Conservation (phyloP, 2,329 filamentous ascomycete species). For the Ustilaginoidea virens region DNA sequence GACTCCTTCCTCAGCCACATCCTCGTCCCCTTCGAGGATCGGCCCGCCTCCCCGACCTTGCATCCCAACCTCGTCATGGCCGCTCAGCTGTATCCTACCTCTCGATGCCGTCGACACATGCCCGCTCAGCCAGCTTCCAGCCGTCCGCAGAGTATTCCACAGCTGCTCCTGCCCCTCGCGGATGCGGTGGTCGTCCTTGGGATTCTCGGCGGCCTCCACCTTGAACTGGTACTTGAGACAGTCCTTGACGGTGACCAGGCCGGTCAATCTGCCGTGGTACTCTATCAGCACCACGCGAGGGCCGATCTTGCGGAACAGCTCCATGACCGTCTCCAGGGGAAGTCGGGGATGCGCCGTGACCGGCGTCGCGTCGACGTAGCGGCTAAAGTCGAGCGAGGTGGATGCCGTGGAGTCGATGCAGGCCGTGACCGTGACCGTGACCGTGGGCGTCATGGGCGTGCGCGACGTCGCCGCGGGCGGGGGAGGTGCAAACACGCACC, state of each 20-base stretch:
- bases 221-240: slow-evolving; percentile 97
- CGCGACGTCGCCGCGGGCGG: slow-evolving; percentile 11
- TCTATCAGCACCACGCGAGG: slow-evolving; percentile 88
- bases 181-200: slow-evolving; percentile 40
- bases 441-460: slow-evolving; percentile 21
- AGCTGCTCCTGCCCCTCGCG: slow-evolving; percentile 47
- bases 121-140: slow-evolving; percentile 43
- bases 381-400: slow-evolving; percentile 59
- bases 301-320: slow-evolving; percentile 95
- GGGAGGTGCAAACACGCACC: slow-evolving; percentile 55
- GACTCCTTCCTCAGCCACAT: slow-evolving; percentile 23
- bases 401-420: slow-evolving; percentile 39
- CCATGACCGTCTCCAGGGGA: slow-evolving; percentile 93
- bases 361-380: slow-evolving; percentile 79
- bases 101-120: slow-evolving; percentile 36
- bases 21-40: slow-evolving; percentile 28
- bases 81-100: slow-evolving; percentile 39
- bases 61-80: slow-evolving; percentile 19
- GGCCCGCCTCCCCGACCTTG: slow-evolving; percentile 32
- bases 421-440: slow-evolving; percentile 36
- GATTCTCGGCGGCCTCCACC: slow-evolving; percentile 72
- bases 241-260: slow-evolving; percentile 90
- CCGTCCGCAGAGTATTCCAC: slow-evolving; percentile 40
- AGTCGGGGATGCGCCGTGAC: slow-evolving; percentile 83
- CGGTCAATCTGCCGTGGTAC: slow-evolving; percentile 67